Percentiles rank a stretch among this genome's conserved stretches.
phyloP scores from a whole-genome alignment of 306 rosid genomes.

The Acacia acuminata region DNA sequence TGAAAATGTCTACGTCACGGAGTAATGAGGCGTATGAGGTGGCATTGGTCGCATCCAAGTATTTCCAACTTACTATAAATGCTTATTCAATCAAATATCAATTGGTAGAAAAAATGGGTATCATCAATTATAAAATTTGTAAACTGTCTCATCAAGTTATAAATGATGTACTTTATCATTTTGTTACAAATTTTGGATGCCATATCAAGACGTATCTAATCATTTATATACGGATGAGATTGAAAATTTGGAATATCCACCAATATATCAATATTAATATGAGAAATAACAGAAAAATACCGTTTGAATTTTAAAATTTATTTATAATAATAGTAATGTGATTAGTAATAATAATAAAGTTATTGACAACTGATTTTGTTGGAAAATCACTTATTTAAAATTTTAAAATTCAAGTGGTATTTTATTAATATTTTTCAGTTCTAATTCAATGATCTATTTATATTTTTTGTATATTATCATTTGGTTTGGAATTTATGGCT shows the following conservation, averaged over 20 bases:
- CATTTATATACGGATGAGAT: not conserved
- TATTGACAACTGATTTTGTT: too few species aligned
- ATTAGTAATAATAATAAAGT: too few species aligned
- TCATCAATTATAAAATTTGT: too few species aligned
- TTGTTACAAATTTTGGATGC: not conserved
- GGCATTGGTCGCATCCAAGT: not conserved
- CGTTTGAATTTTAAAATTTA: too few species aligned
- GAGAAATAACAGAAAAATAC: too few species aligned
- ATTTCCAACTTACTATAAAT: not conserved
- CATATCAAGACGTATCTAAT: not conserved
- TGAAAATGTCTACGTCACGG: not conserved
- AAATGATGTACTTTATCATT: not conserved
- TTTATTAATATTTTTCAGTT: not conserved
- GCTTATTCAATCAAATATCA: not conserved
- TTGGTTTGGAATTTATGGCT: accelerated
- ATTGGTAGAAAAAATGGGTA: not conserved
- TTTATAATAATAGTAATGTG: too few species aligned
- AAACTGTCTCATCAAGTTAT: too few species aligned
- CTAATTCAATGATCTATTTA: too few species aligned
- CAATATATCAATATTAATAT: not conserved
- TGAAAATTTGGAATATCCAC: not conserved
- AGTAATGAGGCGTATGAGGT: not conserved
- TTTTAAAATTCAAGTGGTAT: too few species aligned
- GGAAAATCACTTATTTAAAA: too few species aligned
- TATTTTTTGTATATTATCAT: too few species aligned